These are phyloP conservation scores for Daldinia concentrica DNA, from an alignment of 495 filamentous ascomycete species.

Conservation along the genomic window DNA sequence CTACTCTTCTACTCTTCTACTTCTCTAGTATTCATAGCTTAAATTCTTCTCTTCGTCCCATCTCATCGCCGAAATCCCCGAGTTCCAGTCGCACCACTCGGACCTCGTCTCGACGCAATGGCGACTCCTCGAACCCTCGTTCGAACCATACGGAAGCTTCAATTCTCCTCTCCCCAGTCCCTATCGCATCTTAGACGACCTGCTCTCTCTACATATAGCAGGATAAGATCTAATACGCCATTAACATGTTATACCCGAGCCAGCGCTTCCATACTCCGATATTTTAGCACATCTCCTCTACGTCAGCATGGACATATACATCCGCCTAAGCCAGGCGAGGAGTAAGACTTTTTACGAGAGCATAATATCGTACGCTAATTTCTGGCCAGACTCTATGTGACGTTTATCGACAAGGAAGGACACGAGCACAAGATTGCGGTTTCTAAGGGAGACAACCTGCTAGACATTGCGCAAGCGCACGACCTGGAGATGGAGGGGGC, in stretches of 20 bases:
- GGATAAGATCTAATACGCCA: conserved; percentile 20
- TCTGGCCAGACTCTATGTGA: conserved; percentile 75
- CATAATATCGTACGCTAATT: conserved; percentile 10
- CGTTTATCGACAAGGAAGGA: conserved; percentile 95
- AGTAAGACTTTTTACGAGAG: conserved; percentile 66
- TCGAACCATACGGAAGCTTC: conserved; percentile 29
- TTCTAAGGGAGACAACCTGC: conserved; percentile 84
- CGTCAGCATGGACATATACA: conserved; percentile 79
- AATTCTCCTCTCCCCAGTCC: conserved; percentile 6
- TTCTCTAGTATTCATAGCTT: background rate
- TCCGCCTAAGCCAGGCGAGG: conserved; percentile 91
- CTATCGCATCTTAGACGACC: conserved; percentile 18
- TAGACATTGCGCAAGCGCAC: conserved; percentile 93
- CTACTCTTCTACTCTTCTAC: no score
- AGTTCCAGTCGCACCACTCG: conserved; percentile 10
- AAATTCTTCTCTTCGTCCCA: conserved; percentile 6
- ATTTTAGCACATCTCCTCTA: conserved; percentile 71
- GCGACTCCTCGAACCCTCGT: conserved; percentile 29
- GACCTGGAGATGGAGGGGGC: conserved; percentile 99
- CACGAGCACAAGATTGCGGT: conserved; percentile 78
- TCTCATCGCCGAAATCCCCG: conserved; percentile 28
- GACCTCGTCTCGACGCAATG: conserved; percentile 19
- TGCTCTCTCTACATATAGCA: conserved; percentile 17
- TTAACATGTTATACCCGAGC: conserved; percentile 20
- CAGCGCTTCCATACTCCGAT: conserved; percentile 50